A percentile compares a stretch with the other conserved stretches of the same genome.
Conservation (phyloP, 441 rosid species). For the Oxalis stricta region DNA sequence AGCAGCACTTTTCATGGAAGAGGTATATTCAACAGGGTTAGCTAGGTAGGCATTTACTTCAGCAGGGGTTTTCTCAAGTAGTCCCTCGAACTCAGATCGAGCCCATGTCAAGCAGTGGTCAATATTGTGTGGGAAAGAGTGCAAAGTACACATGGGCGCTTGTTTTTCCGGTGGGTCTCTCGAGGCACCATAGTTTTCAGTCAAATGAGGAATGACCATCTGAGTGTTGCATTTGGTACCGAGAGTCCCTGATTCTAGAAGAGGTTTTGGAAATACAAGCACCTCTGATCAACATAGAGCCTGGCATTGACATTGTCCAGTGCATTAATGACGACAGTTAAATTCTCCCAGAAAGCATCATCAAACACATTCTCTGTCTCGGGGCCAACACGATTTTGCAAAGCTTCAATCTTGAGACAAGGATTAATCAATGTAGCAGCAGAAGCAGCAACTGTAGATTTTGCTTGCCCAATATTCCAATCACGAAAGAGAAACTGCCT, state of each 20-base stretch:
- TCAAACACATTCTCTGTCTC: constrained; percentile 81
- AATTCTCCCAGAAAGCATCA: constrained; percentile 78
- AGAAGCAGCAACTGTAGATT: constrained; percentile 85
- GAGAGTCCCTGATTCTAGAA: constrained; percentile 85
- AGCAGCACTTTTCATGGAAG: constrained; percentile 65
- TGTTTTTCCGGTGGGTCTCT: constrained; percentile 94
- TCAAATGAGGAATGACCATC: constrained; percentile 81
- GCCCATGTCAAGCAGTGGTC: constrained; percentile 97
- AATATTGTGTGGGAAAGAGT: constrained; percentile 90
- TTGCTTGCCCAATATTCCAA: constrained; percentile 95
- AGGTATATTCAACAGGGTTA: constrained; percentile 53
- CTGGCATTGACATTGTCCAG: constrained; percentile 86
- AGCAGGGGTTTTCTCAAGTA: constrained; percentile 79
- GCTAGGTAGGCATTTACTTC: constrained; percentile 79
- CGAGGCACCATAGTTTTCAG: constrained; percentile 91
- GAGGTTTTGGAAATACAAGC: constrained; percentile 94
- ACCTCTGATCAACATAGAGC: constrained; percentile 77
- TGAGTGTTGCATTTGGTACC: constrained; percentile 90
- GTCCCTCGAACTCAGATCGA: constrained; percentile 89
- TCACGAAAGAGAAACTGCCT: constrained; percentile 90
- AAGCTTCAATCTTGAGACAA: constrained; percentile 47
- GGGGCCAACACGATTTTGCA: constrained; percentile 76
- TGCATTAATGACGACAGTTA: constrained; percentile 57
- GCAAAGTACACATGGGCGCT: constrained; percentile 94
- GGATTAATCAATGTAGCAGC: constrained; percentile 67